These are phyloP conservation scores for Phycomyces blakesleeanus DNA, from an alignment of 192 early-diverging fungal genomes.

Conservation along the genomic window DNA sequence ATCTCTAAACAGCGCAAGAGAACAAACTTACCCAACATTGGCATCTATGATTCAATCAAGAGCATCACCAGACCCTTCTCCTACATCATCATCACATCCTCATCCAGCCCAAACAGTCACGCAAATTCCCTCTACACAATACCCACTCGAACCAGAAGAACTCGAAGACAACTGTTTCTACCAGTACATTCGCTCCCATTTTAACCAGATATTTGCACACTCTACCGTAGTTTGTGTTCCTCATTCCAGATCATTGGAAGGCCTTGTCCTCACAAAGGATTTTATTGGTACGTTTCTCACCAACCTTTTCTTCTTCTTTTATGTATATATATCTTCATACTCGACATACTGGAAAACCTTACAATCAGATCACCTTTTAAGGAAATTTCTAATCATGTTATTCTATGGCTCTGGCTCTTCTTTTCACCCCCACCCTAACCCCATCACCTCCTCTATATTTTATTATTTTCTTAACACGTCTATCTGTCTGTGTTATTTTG, in stretches of 20 bases:
- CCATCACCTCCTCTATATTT: neutral
- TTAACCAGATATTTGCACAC: constrained; percentile 33
- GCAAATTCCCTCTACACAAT: neutral
- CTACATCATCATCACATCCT: constrained; percentile 10
- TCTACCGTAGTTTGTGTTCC: constrained; percentile 47
- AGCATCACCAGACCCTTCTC: constrained; percentile 8
- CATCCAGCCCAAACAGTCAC: neutral
- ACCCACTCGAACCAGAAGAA: constrained; percentile 24
- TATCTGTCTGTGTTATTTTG: no score
- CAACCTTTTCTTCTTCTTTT: no score
- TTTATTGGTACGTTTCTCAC: constrained; percentile 46
- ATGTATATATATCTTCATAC: neutral
- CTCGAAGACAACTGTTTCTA: constrained; percentile 35
- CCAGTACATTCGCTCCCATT: constrained; percentile 20
- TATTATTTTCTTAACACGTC: neutral
- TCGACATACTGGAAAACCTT: neutral
- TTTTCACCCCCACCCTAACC: neutral
- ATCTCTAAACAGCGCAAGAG: neutral
- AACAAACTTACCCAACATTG: constrained; percentile 21
- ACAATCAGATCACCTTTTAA: constrained; percentile 5
- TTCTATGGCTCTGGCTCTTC: neutral
- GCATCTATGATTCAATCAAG: constrained; percentile 23
- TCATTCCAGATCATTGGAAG: constrained; percentile 39
- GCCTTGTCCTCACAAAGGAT: constrained; percentile 37
- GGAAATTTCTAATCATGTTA: constrained; percentile 9